phyloP scores from a whole-genome alignment of 2,329 filamentous ascomycete species.

The Talaromyces rugulosus region DNA sequence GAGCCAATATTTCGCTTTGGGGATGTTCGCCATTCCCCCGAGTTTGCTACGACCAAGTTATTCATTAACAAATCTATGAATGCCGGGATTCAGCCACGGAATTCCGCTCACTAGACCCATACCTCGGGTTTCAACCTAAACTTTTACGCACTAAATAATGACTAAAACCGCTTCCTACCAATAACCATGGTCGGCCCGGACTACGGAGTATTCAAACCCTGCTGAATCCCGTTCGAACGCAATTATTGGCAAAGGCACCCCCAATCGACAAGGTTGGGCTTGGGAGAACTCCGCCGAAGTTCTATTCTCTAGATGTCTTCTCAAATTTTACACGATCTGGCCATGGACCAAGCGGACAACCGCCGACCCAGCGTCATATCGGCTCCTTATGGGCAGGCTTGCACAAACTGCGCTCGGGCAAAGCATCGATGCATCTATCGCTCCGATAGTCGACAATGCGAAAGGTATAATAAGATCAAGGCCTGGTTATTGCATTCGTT shows the following conservation, averaged over 20 bases:
- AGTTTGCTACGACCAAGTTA: not conserved
- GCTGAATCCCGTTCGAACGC: no score
- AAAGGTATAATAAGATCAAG: not conserved
- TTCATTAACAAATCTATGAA: no score
- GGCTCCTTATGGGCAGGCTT: constrained; percentile 3
- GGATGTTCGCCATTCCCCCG: not conserved
- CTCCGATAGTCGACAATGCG: constrained; percentile 1
- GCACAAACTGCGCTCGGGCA: not conserved
- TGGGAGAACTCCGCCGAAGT: not conserved
- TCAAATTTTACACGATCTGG: not conserved
- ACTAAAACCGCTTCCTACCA: no score
- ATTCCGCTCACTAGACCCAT: not conserved
- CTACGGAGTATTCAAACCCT: no score
- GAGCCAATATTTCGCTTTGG: not conserved
- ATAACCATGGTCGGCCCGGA: no score
- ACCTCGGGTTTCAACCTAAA: not conserved
- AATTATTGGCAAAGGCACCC: no score
- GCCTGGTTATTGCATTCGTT: not conserved
- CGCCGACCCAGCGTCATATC: not conserved
- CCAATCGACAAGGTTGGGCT: not conserved
- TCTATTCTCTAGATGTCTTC: not conserved
- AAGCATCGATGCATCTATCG: constrained; percentile 6
- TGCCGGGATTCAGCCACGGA: not conserved
- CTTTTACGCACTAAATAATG: no score
- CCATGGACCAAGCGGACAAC: not conserved